phyloP scores from a whole-genome alignment of 192 early-diverging fungal species.

The Coemansia sp. region DNA sequence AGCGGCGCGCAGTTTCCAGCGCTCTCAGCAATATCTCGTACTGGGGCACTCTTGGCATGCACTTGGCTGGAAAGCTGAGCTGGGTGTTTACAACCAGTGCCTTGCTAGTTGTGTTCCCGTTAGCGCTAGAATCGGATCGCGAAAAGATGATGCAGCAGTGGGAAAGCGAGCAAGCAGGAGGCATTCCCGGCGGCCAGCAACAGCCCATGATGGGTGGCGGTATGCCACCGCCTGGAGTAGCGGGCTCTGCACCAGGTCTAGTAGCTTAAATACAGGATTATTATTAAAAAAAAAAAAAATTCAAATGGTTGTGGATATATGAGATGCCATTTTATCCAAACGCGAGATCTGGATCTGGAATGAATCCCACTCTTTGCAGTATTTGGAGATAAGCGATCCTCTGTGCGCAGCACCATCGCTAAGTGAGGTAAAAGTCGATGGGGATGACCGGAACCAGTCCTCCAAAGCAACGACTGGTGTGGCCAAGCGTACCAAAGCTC shows the following conservation, averaged over 20 bases:
- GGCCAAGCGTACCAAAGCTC: conserved; percentile 30
- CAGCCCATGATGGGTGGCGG: conserved; percentile 6
- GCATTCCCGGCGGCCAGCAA: conserved; percentile 1
- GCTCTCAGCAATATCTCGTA: conserved; percentile 60
- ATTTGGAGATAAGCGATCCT: conserved; percentile 18
- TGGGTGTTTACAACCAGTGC: conserved; percentile 91
- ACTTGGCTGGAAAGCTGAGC: conserved; percentile 75
- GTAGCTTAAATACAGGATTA: background rate
- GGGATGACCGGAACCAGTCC: conserved; percentile 15
- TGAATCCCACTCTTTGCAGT: conserved; percentile 32
- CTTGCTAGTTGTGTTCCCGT: conserved; percentile 78
- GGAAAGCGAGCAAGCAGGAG: conserved; percentile 63
- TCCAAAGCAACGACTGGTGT: conserved; percentile 23
- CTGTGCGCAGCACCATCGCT: background rate
- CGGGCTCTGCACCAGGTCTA: conserved; percentile 29
- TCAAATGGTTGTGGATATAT: conserved; percentile 1
- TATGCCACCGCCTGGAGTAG: background rate
- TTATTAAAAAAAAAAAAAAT: background rate
- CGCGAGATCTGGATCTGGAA: conserved; percentile 29
- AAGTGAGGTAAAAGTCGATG: background rate
- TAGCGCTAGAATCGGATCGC: conserved; percentile 85
- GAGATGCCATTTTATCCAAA: conserved; percentile 17
- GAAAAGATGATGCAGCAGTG: conserved; percentile 84
- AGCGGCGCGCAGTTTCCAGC: conserved; percentile 65
- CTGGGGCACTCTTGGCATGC: conserved; percentile 61